These are phyloP conservation scores for Polychaeton citri DNA, from an alignment of 2,329 filamentous ascomycete species.

Conservation along the genomic window DNA sequence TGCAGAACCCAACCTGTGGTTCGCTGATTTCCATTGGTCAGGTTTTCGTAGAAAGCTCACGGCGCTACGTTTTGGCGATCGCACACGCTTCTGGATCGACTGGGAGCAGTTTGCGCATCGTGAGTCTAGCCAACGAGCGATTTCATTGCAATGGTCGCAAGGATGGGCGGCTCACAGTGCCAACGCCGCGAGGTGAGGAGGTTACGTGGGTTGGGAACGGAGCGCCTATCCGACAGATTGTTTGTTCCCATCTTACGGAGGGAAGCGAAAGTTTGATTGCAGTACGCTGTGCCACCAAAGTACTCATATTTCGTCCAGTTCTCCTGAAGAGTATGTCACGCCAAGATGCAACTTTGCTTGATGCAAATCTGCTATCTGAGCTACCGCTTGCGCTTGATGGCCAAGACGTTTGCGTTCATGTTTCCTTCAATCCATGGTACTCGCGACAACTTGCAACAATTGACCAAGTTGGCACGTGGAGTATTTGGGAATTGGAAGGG, in stretches of 20 bases:
- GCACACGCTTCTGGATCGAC: constrained; percentile 36
- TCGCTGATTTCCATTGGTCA: constrained; percentile 44
- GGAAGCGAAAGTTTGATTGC: constrained; percentile 34
- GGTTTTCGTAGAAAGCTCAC: constrained; percentile 27
- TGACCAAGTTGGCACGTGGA: constrained; percentile 54
- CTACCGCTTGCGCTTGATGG: background rate
- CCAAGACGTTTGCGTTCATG: constrained; percentile 22
- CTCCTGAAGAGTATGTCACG: constrained; percentile 11
- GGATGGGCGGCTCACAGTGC: constrained; percentile 35
- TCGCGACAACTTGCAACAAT: constrained; percentile 51
- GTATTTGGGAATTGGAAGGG: constrained; percentile 46
- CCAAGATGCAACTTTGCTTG: background rate
- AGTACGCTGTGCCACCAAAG: constrained; percentile 33
- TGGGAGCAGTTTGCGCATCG: constrained; percentile 45
- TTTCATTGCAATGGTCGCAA: constrained; percentile 42
- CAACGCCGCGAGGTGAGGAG: constrained; percentile 34
- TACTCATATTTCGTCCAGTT: constrained; percentile 35
- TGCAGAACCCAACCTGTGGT: constrained; percentile 28
- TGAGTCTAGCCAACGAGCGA: constrained; percentile 36
- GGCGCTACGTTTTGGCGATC: constrained; percentile 20
- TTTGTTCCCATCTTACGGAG: constrained; percentile 34
- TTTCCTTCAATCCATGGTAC: constrained; percentile 51
- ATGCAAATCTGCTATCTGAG: background rate
- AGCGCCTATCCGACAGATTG: constrained; percentile 41
- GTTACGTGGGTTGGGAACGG: constrained; percentile 43